Conservation (phyloP, 129 eudicot genomes). For the Calendula officinalis region DNA sequence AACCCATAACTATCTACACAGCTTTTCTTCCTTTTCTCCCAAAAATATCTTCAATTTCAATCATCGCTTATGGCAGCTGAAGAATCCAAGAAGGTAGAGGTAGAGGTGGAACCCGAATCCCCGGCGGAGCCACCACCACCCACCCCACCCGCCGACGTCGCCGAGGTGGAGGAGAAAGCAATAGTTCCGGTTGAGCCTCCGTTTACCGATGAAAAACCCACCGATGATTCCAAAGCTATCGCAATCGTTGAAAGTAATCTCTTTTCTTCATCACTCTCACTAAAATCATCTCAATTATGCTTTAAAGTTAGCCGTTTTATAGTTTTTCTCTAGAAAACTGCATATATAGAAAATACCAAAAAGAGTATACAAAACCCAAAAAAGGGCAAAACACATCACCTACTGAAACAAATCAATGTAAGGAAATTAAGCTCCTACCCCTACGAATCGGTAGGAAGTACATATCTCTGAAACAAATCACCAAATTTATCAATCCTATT, state of each 20-base stretch:
- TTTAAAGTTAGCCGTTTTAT: too few species aligned
- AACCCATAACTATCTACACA: conserved; percentile 26
- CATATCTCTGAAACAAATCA: background rate
- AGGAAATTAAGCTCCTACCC: too few species aligned
- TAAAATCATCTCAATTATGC: background rate
- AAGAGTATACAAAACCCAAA: too few species aligned
- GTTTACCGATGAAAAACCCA: conserved; percentile 44
- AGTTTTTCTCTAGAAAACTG: too few species aligned
- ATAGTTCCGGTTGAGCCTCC: conserved; percentile 44
- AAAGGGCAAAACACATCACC: too few species aligned
- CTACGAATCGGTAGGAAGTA: too few species aligned
- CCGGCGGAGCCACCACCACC: conserved; percentile 38
- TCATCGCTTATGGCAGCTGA: conserved; percentile 65
- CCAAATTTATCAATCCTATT: conserved; percentile 3
- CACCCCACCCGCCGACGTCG: conserved; percentile 14
- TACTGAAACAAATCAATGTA: too few species aligned
- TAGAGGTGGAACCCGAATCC: conserved; percentile 50
- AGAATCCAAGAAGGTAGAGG: conserved; percentile 45
- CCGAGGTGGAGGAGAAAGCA: conserved; percentile 61
- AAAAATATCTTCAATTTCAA: conserved; percentile 5
- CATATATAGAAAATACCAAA: too few species aligned
- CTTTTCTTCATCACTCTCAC: background rate
- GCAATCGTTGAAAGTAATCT: conserved; percentile 57
- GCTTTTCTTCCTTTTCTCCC: conserved; percentile 6
- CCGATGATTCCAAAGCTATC: conserved; percentile 69